phyloP scores from a whole-genome alignment of 805 yeast species.

The Yamadazyma scolyti region DNA sequence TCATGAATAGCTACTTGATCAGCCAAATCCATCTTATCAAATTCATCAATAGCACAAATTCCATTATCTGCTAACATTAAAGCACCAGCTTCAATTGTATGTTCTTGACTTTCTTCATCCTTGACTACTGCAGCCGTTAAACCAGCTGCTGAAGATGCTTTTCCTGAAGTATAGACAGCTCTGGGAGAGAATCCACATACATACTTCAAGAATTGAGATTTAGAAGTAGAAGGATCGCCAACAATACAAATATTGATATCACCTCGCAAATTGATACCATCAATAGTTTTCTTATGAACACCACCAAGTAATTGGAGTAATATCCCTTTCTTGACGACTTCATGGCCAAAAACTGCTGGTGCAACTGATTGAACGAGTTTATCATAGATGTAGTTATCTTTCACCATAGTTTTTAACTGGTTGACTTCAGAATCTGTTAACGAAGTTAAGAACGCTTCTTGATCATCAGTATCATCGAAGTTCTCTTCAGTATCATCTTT shows the following conservation, averaged over 20 bases:
- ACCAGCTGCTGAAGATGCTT: constrained; percentile 98
- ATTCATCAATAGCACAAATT: constrained; percentile 97
- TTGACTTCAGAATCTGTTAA: constrained; percentile 77
- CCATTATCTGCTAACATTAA: constrained; percentile 98
- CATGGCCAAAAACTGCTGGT: constrained; percentile 96
- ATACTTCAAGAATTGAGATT: constrained; percentile 92
- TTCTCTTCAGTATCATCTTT: constrained; percentile 19
- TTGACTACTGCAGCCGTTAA: constrained; percentile 96
- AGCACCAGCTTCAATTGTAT: constrained; percentile 98
- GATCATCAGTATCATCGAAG: constrained; percentile 45
- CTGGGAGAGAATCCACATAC: constrained; percentile 90
- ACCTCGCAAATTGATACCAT: constrained; percentile 93
- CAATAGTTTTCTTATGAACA: constrained; percentile 89
- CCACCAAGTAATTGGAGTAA: constrained; percentile 89
- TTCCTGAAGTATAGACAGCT: constrained; percentile 95
- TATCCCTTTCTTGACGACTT: constrained; percentile 87
- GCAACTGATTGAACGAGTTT: constrained; percentile 86
- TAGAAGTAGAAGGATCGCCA: constrained; percentile 97
- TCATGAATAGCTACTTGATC: constrained; percentile 99
- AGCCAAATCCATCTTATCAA: constrained; percentile 92
- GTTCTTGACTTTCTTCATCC: constrained; percentile 96
- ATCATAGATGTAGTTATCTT: constrained; percentile 78
- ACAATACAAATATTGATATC: constrained; percentile 95
- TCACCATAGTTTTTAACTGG: constrained; percentile 86
- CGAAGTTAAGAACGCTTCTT: constrained; percentile 74